These are phyloP conservation scores for Metschnikowia picachoensis DNA, from an alignment of 805 yeast genomes.

Conservation along the genomic window DNA sequence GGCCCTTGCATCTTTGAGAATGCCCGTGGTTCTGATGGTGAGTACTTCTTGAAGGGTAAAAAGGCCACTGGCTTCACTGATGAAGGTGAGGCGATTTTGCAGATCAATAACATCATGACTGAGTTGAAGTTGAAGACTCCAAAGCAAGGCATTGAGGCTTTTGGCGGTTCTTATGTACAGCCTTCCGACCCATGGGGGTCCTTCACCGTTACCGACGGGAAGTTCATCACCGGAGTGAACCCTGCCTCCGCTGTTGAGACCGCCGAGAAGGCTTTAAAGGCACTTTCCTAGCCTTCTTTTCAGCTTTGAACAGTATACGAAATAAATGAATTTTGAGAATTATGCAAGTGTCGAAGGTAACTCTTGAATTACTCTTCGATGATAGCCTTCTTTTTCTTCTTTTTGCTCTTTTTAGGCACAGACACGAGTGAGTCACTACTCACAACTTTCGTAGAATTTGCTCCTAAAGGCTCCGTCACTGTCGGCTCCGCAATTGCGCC, in stretches of 20 bases:
- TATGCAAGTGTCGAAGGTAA: too few relatives aligned
- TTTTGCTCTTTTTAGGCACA: constrained; percentile 33
- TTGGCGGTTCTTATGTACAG: constrained; percentile 41
- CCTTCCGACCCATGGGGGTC: constrained; percentile 53
- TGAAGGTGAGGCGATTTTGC: constrained; percentile 43
- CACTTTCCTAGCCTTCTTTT: background rate
- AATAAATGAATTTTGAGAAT: too few relatives aligned
- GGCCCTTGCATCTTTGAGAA: constrained; percentile 60
- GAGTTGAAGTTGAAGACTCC: constrained; percentile 31
- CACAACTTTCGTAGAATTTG: background rate
- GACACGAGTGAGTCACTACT: constrained; percentile 23
- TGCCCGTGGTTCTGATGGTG: constrained; percentile 37
- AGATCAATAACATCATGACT: constrained; percentile 20
- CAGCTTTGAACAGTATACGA: too few relatives aligned
- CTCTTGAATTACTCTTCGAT: constrained; percentile 24
- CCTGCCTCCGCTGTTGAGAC: constrained; percentile 54
- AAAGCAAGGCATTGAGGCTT: constrained; percentile 29
- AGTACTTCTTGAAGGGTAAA: constrained; percentile 47
- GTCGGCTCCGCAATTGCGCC: background rate
- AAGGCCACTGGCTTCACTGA: constrained; percentile 60
- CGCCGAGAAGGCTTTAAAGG: constrained; percentile 39
- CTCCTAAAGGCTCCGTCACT: background rate
- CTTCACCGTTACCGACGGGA: constrained; percentile 51
- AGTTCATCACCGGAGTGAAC: constrained; percentile 62
- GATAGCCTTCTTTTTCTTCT: constrained; percentile 37